Base-by-base conservation (phyloP, 768 basidiomycete genomes). In the Hericium coralloides region DNA sequence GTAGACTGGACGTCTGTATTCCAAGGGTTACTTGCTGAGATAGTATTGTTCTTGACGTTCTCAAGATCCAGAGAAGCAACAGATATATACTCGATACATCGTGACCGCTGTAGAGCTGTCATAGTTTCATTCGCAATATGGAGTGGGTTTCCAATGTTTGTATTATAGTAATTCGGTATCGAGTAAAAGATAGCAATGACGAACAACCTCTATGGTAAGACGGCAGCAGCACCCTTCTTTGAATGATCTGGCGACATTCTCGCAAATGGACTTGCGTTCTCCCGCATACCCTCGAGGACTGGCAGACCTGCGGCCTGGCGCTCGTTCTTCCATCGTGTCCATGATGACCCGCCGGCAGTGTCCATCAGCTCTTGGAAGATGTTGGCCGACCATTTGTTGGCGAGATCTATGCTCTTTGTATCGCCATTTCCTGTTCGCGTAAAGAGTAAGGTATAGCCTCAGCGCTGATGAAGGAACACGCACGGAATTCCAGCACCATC, bases 301-400 rank as follows among this genome's bases (percentile, higher is more conserved):
- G 79, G 80, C 15, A 72, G 69, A 2, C 82, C 82, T 7, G 76
- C 71, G 37, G 72, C 72, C 47, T 61, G 64, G 9, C 77, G 73
- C n/a, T 76, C 74, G 2, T 69, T 65, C 64, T 80, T 82, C 74
- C 80, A 80, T 55, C 73, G 68, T 55, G 73, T 70, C 86, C 87
- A 89, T 2, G 76, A 68, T 10, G 78, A 71, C 8, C 80, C 82
- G 0, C 85, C 87, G 4, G 81, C 82, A 2, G 75, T 57, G 48
- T 86, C 80, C 84, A 90, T 86, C 22, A 90, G 73, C 60, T 90
- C 85, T 59, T 79, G 75, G 26, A 84, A 70, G 25, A 91, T 90
- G 12, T 76, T 68, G 0, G 82, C 79, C 12, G 87, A 89, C 80
- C 79, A 82, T 68, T 89, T 89, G 25, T 77, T 72, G n/a, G 81